Evolutionary conservation across 2,329 filamentous ascomycete species (phyloP).

Genomic region (Colletotrichum camelliae): DNA sequence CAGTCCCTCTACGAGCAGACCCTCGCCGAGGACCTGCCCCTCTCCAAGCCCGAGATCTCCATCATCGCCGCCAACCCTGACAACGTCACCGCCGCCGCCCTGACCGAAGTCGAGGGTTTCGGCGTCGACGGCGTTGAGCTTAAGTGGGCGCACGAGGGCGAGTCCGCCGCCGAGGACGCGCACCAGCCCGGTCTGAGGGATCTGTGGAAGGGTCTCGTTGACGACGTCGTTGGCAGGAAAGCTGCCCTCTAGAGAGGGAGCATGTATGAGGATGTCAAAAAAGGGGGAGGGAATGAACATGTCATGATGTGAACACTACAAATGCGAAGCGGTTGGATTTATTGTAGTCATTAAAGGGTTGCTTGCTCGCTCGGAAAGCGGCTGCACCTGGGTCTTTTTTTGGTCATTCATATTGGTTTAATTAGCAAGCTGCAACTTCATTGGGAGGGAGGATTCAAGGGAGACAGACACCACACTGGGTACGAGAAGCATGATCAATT

Average conservation of each 20-base stretch:
- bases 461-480: not conserved
- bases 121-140: constrained; percentile 61
- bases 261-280: not conserved
- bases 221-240: constrained; percentile 44
- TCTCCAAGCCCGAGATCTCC: constrained; percentile 51
- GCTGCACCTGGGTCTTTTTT: not conserved
- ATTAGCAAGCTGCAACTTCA: not conserved
- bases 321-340: constrained; percentile 14
- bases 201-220: constrained; percentile 62
- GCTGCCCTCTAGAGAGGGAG: not conserved
- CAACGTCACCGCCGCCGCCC: constrained; percentile 52
- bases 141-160: constrained; percentile 52
- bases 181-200: constrained; percentile 48
- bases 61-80: constrained; percentile 64
- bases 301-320: constrained; percentile 14
- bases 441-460: not conserved
- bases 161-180: constrained; percentile 31
- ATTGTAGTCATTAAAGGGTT: not conserved
- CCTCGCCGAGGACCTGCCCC: constrained; percentile 38
- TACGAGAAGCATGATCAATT: not conserved
- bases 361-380: not conserved
- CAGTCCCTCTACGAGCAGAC: constrained; percentile 39
- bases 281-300: not conserved
- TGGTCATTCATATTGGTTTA: constrained; percentile 3
- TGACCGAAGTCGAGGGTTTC: constrained; percentile 65